phyloP scores from a whole-genome alignment of 2,329 filamentous ascomycete species.

The Fonsecaea pedrosoi region DNA sequence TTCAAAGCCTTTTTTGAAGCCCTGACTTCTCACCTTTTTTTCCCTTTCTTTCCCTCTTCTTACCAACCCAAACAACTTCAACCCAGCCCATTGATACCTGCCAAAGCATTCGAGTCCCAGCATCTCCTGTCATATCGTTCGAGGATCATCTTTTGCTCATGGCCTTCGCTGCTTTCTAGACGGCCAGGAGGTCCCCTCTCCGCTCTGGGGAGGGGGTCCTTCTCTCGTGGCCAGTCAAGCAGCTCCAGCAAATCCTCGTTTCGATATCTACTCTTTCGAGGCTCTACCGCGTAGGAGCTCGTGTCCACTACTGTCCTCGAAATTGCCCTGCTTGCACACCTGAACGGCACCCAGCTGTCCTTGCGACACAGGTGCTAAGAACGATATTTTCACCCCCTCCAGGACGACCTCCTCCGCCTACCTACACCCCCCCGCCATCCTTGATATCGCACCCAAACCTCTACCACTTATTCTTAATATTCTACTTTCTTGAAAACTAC shows the following conservation, averaged over 20 bases:
- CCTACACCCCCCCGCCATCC: conserved; percentile 23
- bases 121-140: conserved; percentile 67
- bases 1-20: conserved; percentile 16
- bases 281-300: conserved; percentile 43
- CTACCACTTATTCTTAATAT: background rate
- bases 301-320: conserved; percentile 57
- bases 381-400: conserved; percentile 27
- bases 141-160: conserved; percentile 69
- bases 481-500: background rate
- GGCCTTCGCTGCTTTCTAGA: conserved; percentile 92
- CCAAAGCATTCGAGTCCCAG: conserved; percentile 19
- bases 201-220: conserved; percentile 13
- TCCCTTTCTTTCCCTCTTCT: conserved; percentile 34
- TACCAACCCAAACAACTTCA: conserved; percentile 38
- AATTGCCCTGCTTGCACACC: conserved; percentile 62
- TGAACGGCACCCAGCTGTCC: conserved; percentile 43
- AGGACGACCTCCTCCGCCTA: conserved; percentile 26
- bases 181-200: conserved; percentile 67
- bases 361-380: conserved; percentile 38
- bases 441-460: conserved; percentile 17
- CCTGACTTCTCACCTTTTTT: conserved; percentile 23
- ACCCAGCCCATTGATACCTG: conserved; percentile 20
- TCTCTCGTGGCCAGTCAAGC: conserved; percentile 33
- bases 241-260: conserved; percentile 36
- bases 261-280: conserved; percentile 61